Conservation (phyloP, 106 monocot genomes). For the Dioscorea dumetorum region DNA sequence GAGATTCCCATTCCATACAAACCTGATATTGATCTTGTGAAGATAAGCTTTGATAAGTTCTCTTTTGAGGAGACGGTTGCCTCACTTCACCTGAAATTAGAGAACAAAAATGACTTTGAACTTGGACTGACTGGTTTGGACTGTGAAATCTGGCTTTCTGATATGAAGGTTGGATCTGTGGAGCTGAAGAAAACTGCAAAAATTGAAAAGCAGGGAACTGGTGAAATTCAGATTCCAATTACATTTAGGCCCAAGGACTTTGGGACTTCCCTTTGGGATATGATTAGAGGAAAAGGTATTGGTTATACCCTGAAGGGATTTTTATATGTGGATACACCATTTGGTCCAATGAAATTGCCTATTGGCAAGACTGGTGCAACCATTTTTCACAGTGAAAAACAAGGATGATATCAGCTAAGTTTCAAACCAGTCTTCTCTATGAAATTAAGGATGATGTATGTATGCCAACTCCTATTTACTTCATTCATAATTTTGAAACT, state of each 20-base stretch:
- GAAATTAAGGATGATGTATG: slow-evolving; percentile 24
- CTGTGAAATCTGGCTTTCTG: slow-evolving; percentile 19
- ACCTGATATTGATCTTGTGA: slow-evolving; percentile 14
- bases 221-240: slow-evolving; percentile 11
- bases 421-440: slow-evolving; percentile 12
- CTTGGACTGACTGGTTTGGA: slow-evolving; percentile 14
- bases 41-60: slow-evolving; percentile 20
- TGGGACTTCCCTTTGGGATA: slow-evolving; percentile 41
- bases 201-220: slow-evolving; percentile 16
- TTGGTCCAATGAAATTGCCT: slow-evolving; percentile 45
- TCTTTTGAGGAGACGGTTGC: slow-evolving; percentile 25
- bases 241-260: slow-evolving; percentile 26
- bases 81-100: slow-evolving; percentile 24
- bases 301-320: slow-evolving; percentile 41
- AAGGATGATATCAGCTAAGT: no score
- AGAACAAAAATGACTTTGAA: slow-evolving; percentile 32
- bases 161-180: slow-evolving; percentile 13
- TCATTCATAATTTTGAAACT: no score
- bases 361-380: slow-evolving; percentile 36
- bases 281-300: slow-evolving; percentile 45
- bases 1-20: slow-evolving; percentile 28
- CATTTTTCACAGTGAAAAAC: background rate
- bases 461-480: background rate
- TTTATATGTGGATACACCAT: slow-evolving; percentile 41
- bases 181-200: slow-evolving; percentile 2